Evolutionary conservation across 176 grass and related monocot genomes (phyloP).

Genomic region (Canna indica): DNA sequence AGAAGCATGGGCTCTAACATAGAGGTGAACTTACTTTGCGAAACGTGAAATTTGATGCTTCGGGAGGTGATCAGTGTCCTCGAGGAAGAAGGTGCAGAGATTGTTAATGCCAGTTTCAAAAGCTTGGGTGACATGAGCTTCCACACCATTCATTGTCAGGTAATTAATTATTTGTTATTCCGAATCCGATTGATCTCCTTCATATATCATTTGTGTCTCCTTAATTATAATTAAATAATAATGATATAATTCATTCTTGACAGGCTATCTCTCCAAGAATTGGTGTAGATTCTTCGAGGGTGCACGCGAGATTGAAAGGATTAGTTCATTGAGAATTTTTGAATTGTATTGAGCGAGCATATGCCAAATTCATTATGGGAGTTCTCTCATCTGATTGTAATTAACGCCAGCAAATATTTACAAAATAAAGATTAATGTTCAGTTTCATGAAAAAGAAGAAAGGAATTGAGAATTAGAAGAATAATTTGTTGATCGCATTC

Average conservation of each 20-base stretch:
- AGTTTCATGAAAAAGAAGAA: too few relatives aligned
- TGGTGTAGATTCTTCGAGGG: slow-evolving; percentile 46
- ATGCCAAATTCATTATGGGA: too few relatives aligned
- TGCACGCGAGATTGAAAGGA: slow-evolving; percentile 41
- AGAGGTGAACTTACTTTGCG: slow-evolving; percentile 41
- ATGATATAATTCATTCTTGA: too few relatives aligned
- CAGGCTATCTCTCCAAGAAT: slow-evolving; percentile 66
- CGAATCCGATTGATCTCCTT: too few relatives aligned
- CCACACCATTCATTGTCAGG: slow-evolving; percentile 44
- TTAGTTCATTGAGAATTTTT: slow-evolving; percentile 9
- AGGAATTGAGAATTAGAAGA: too few relatives aligned
- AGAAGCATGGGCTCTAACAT: slow-evolving; percentile 27
- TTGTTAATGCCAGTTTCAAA: slow-evolving; percentile 35
- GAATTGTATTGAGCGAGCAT: too few relatives aligned
- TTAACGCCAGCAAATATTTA: too few relatives aligned
- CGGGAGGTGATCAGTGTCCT: slow-evolving; percentile 43
- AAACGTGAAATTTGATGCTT: slow-evolving; percentile 25
- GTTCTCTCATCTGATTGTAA: too few relatives aligned
- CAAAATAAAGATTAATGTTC: too few relatives aligned
- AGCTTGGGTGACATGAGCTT: slow-evolving; percentile 24
- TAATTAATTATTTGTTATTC: slow-evolving; percentile 13
- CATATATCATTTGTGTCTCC: too few relatives aligned
- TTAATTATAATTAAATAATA: too few relatives aligned
- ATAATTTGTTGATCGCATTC: too few relatives aligned
- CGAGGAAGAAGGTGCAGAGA: slow-evolving; percentile 60